Base-by-base conservation (phyloP, 441 rosid species). In the Biscutella laevigata region DNA sequence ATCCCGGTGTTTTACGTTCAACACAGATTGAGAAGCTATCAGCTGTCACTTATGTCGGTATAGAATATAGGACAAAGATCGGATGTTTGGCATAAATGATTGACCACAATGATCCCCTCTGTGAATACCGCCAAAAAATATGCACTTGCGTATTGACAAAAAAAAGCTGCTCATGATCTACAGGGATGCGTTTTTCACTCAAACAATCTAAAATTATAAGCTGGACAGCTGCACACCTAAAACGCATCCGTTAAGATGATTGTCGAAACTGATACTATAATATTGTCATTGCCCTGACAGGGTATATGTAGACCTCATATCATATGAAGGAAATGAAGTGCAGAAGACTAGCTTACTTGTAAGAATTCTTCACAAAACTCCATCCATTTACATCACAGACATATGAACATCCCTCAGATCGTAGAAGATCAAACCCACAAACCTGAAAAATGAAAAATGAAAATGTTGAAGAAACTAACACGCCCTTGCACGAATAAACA, bases 351-450 rank as follows among this genome's bases (percentile, higher is more conserved):
- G 39, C 66, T 77, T 83, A 94, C 99, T 94, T 94, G 80, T 90
- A 76, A 32, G 99, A 94, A 72, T 94, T 94, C 80, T 94, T 90
- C 76, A 94, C 99, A 76, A 90, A 94, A 78, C 99, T 90, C 99
- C 99, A 94, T 36, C 99, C 99, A 76, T 94, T 94, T 53, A 94
- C 99, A 79, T 94, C 99, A 66, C 98, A 94, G 48, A 94, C 98
- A 71, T 87, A 94, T 21, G 99, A 94, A 22, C 96, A 82, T 13
- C 98, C 99, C 66, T 90, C 96, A 36, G 94, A 83, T 43, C 99
- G 82, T 72, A 94, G 71, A 37, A 94, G 96, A 78, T 94, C 99
- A 75, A 94, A 94, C 30, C 99, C 99, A 75, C 99, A 94, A 53
- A 94, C 99, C 99, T 94, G 76, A 1, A 3, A n/a, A n/a, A n/a